Evolutionary conservation across 768 basidiomycete species (phyloP).

Genomic region (Termitomyces heimii): DNA sequence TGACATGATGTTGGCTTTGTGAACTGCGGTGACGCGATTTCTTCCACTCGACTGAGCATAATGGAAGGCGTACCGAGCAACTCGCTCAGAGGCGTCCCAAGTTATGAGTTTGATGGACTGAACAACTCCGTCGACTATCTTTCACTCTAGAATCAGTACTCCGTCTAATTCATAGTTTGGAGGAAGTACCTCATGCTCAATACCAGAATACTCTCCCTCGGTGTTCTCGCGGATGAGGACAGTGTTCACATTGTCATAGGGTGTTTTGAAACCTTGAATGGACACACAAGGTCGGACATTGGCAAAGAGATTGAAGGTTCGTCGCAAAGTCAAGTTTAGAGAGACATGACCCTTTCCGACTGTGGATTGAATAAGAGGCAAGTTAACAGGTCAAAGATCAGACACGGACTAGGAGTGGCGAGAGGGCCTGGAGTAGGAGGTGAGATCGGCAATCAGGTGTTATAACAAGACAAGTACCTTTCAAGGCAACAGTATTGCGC

Average conservation of each 20-base stretch:
- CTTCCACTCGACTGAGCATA: conserved; percentile 88
- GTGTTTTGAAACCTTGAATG: conserved; percentile 95
- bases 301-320: conserved; percentile 98
- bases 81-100: conserved; percentile 97
- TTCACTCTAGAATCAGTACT: neutral
- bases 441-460: neutral
- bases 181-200: conserved; percentile 86
- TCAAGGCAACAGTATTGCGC: conserved; percentile 96
- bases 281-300: conserved; percentile 97
- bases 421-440: conserved; percentile 61
- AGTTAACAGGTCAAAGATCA: neutral
- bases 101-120: conserved; percentile 99
- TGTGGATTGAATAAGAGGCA: conserved; percentile 23
- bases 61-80: conserved; percentile 97
- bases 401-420: conserved; percentile 89
- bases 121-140: conserved; percentile 96
- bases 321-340: conserved; percentile 91
- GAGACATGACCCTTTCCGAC: conserved; percentile 99
- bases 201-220: conserved; percentile 99
- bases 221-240: conserved; percentile 99
- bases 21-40: conserved; percentile 94
- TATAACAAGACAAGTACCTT: conserved; percentile 50
- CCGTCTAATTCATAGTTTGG: neutral
- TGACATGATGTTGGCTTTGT: conserved; percentile 99
- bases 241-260: conserved; percentile 97